Percentiles rank a stretch among this genome's conserved stretches.
These are phyloP conservation scores for Trichosporon faecale DNA, from an alignment of 1,284 basidiomycete species.

Conservation along the genomic window DNA sequence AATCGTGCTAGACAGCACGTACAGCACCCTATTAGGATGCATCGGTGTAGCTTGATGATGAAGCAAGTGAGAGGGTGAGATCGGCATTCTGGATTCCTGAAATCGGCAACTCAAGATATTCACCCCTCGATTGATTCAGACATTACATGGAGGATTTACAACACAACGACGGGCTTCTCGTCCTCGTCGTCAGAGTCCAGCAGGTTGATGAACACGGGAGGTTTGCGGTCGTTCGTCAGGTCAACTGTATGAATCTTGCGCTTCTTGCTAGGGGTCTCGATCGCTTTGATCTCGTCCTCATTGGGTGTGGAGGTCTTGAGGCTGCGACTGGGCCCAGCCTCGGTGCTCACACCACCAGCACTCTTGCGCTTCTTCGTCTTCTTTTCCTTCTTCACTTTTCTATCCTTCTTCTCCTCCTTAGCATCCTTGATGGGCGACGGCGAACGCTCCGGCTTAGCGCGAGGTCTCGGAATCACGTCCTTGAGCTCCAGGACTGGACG, in stretches of 20 bases:
- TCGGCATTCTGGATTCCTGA: too few species aligned
- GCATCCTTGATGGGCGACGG: neutral
- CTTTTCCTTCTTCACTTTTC: neutral
- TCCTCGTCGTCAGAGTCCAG: neutral
- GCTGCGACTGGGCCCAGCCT: neutral
- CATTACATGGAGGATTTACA: too few species aligned
- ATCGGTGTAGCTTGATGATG: too few species aligned
- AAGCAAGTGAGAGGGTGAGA: too few species aligned
- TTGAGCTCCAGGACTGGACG: neutral
- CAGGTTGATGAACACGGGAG: constrained; percentile 7
- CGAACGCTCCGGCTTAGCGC: neutral
- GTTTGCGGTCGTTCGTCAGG: neutral
- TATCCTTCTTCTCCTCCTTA: neutral
- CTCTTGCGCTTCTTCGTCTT: neutral
- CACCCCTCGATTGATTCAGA: too few species aligned
- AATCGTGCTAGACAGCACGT: too few species aligned
- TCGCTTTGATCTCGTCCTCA: neutral
- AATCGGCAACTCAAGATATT: too few species aligned
- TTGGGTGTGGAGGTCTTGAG: neutral
- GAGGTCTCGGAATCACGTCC: neutral
- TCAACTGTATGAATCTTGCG: constrained; percentile 12
- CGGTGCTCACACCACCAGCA: neutral
- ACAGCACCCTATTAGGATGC: too few species aligned
- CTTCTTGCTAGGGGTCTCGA: neutral
- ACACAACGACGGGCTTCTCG: neutral